Evolutionary conservation across 441 rosid species (phyloP).

Genomic region (Croton setiger): DNA sequence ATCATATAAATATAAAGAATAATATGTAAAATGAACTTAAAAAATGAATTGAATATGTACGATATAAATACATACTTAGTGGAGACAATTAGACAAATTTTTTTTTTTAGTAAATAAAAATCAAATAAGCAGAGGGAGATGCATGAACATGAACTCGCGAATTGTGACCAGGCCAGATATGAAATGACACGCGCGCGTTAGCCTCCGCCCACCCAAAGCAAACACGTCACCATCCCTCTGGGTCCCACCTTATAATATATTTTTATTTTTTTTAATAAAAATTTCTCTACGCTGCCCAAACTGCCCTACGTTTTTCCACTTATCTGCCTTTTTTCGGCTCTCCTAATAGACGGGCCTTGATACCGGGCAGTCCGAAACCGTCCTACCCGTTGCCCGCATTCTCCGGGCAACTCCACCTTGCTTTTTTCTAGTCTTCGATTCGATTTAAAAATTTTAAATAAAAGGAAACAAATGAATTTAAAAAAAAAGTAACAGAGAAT

Average conservation of each 20-base stretch:
- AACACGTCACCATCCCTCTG: constrained; percentile 35
- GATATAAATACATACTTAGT: neutral
- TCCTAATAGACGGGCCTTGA: neutral
- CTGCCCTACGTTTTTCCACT: constrained; percentile 22
- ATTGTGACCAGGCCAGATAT: neutral
- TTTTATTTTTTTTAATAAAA: neutral
- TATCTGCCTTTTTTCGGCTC: constrained; percentile 15
- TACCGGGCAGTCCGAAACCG: constrained; percentile 17
- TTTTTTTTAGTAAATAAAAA: neutral
- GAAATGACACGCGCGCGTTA: constrained; percentile 23
- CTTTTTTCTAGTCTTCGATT: constrained; percentile 29
- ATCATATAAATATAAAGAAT: neutral
- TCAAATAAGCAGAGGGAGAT: neutral
- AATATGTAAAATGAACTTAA: neutral
- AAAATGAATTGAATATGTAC: too few relatives aligned
- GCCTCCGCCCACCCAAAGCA: constrained; percentile 7
- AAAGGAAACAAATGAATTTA: constrained; percentile 8
- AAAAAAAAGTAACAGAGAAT: constrained; percentile 20
- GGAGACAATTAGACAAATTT: too few relatives aligned
- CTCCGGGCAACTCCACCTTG: constrained; percentile 17
- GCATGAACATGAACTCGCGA: neutral
- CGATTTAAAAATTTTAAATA: constrained; percentile 12
- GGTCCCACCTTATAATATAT: constrained; percentile 19
- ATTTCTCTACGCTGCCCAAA: constrained; percentile 23
- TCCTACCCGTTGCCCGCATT: constrained; percentile 14